Base-by-base conservation (phyloP, 73 alveolate species). In the Paramecium pentaurelia region DNA sequence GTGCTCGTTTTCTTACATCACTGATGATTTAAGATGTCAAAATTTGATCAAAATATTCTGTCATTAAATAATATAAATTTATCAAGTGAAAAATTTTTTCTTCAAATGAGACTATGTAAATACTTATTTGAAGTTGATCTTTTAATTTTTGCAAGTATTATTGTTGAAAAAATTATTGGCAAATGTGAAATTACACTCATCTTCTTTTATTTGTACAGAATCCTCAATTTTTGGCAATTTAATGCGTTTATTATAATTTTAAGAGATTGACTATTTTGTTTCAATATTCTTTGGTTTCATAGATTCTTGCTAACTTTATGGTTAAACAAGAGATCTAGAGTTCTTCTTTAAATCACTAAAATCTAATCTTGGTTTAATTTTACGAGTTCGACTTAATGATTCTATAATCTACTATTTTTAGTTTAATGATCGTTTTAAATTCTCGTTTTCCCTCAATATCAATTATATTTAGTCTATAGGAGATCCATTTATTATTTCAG, bases 81-180 rank as follows among this genome's bases (percentile, higher is more conserved):
- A 54, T 64, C 84, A 64, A 64, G 84, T 64, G 84, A 64, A 64
- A 64, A 64, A 64, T 34, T 64, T 64, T 64, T 64, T 64, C 51
- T 64, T 64, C 84, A 64, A 64, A 64, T 64, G 84, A 64, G 84
- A 64, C 47, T 64, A 64, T 64, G 84, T 34, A 64, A 64, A 64
- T 28, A 64, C 84, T 34, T 64, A 64, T 34, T 64, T 64, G 84
- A 64, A 64, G 84, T 64, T 64, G 47, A 64, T 64, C 84, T 64
- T 64, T 64, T 64, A 28, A 64, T 54, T 54, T 54, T 54, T 54
- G 70, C 36, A 28, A 64, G 51, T 34, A 64, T 64, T 34, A 64
- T 64, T 64, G 25, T 34, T 64, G 84, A 64, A 64, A 64, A 64
- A 64, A 64, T 64, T 64, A 34, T 64, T 64, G 42, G 84, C 84